Conservation (phyloP, 441 rosid species). For the Lepidium campestre region DNA sequence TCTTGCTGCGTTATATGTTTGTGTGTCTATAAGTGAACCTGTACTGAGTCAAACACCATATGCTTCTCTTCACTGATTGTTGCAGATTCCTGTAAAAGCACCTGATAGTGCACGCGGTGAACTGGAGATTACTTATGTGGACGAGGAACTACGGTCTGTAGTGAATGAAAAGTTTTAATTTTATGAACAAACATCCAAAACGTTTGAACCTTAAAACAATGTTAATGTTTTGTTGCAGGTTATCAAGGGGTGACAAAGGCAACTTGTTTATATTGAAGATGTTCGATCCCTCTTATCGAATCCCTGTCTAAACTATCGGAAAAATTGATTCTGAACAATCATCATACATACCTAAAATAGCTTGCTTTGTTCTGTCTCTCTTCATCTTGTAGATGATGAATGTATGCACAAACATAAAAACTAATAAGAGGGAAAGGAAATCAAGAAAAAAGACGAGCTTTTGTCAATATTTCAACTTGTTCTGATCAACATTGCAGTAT, state of each 20-base stretch:
- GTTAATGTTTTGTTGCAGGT: conserved; percentile 32
- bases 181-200: background rate
- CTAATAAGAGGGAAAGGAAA: background rate
- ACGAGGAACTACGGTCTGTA: conserved; percentile 75
- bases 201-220: background rate
- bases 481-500: background rate
- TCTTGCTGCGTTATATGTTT: background rate
- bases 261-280: conserved; percentile 64
- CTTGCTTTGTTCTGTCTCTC: conserved; percentile 2
- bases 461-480: background rate
- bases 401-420: background rate
- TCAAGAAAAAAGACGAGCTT: background rate
- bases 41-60: background rate
- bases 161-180: background rate
- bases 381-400: conserved; percentile 15
- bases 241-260: conserved; percentile 89
- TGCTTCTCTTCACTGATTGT: background rate
- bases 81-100: conserved; percentile 79
- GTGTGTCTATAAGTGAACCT: background rate
- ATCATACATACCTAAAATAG: background rate
- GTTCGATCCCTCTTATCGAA: conserved; percentile 78
- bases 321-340: background rate
- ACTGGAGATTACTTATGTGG: conserved; percentile 82
- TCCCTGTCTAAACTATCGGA: conserved; percentile 11
- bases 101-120: conserved; percentile 83